Evolutionary conservation across 1,284 basidiomycete genomes (phyloP).

Genomic region (Schizophyllum commune): DNA sequence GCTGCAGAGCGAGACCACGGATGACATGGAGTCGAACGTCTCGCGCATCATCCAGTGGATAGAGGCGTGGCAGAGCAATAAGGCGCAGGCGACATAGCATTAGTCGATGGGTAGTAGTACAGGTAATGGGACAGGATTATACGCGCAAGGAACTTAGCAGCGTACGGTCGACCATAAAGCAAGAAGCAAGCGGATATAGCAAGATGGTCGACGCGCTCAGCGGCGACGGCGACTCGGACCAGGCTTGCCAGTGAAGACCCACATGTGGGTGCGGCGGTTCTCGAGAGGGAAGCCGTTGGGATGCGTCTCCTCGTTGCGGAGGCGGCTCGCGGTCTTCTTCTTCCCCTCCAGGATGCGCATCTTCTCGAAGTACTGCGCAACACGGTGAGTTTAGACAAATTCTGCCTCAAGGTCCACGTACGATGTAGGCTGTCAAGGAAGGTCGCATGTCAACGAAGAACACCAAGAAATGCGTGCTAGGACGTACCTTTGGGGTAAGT

Average conservation of each 20-base stretch:
- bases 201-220: not conserved
- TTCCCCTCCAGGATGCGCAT: conserved; percentile 37
- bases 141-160: not conserved
- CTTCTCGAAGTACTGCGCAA: conserved; percentile 36
- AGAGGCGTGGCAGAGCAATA: conserved; percentile 62
- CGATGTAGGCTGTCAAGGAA: not conserved
- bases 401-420: no score
- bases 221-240: no score
- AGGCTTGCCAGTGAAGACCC: conserved; percentile 15
- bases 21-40: conserved; percentile 85
- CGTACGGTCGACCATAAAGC: not conserved
- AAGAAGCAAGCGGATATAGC: not conserved
- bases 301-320: conserved; percentile 25
- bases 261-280: conserved; percentile 19
- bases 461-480: not conserved
- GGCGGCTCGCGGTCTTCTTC: conserved; percentile 35
- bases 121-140: not conserved
- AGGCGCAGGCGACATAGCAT: not conserved
- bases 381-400: no score
- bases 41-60: conserved; percentile 84
- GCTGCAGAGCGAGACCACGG: conserved; percentile 70
- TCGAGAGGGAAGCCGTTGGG: conserved; percentile 24
- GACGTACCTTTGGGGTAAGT: conserved; percentile 38
- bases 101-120: not conserved
- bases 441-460: conserved; percentile 24